Evolutionary conservation across 306 rosid species (phyloP).

Genomic region (Vigna hirtella): DNA sequence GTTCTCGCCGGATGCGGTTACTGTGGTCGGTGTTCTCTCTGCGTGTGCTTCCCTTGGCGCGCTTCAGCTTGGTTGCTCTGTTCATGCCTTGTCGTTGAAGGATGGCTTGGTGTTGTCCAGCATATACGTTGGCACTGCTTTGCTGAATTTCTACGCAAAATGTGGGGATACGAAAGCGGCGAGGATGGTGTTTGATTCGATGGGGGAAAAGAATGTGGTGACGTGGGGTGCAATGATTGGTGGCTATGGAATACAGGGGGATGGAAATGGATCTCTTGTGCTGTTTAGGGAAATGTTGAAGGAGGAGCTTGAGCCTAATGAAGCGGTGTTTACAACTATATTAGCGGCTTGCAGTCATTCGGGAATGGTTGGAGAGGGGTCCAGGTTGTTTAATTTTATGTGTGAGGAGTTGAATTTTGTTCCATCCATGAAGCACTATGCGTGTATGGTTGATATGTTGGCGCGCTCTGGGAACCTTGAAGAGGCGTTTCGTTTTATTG

Average conservation of each 20-base stretch:
- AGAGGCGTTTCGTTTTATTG: constrained; percentile 73
- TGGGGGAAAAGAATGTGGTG: constrained; percentile 68
- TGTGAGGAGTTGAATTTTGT: constrained; percentile 56
- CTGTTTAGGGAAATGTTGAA: constrained; percentile 71
- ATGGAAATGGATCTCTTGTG: constrained; percentile 63
- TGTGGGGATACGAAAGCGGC: constrained; percentile 78
- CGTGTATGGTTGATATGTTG: constrained; percentile 76
- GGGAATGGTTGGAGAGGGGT: constrained; percentile 80
- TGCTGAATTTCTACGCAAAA: constrained; percentile 78
- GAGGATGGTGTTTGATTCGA: constrained; percentile 65
- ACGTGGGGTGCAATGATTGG: constrained; percentile 86
- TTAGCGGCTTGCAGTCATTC: constrained; percentile 83
- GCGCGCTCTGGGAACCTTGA: constrained; percentile 76
- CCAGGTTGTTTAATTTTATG: constrained; percentile 65
- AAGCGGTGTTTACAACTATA: constrained; percentile 65
- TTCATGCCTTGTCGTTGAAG: constrained; percentile 67
- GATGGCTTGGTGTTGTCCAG: constrained; percentile 53
- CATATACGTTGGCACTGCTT: constrained; percentile 72
- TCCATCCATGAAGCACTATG: constrained; percentile 82
- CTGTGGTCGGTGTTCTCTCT: constrained; percentile 69
- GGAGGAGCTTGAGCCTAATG: constrained; percentile 62
- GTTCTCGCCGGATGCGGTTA: constrained; percentile 62
- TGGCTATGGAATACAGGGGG: constrained; percentile 81
- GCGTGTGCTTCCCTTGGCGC: constrained; percentile 71
- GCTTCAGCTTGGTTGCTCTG: constrained; percentile 64